Conservation (phyloP, 2,329 filamentous ascomycete species). For the Cryphonectria naterciae region DNA sequence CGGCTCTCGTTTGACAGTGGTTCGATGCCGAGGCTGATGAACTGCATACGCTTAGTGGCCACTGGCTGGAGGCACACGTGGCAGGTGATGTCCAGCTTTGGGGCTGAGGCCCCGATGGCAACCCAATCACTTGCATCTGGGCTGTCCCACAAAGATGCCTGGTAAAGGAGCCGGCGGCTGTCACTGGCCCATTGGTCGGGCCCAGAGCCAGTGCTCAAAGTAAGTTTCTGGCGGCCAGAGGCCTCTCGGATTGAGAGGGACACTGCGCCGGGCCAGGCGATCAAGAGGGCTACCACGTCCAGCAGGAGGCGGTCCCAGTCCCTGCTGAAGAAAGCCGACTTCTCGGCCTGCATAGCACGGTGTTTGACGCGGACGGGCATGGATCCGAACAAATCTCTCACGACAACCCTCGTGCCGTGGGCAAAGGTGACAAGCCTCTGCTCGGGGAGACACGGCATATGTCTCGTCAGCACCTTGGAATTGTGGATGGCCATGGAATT, state of each 20-base stretch:
- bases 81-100: conserved; percentile 66
- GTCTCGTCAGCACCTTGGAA: conserved; percentile 65
- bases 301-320: conserved; percentile 69
- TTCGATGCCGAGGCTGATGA: conserved; percentile 76
- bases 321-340: conserved; percentile 57
- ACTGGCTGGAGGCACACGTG: conserved; percentile 72
- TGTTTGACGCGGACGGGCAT: conserved; percentile 92
- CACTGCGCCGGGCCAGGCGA: conserved; percentile 66
- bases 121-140: conserved; percentile 67
- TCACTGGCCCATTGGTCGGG: conserved; percentile 16
- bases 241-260: conserved; percentile 63
- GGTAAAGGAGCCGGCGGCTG: conserved; percentile 57
- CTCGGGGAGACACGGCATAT: conserved; percentile 62
- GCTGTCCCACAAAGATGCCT: conserved; percentile 65
- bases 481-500: conserved; percentile 73
- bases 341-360: conserved; percentile 60
- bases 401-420: conserved; percentile 76
- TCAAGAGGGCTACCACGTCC: conserved; percentile 64
- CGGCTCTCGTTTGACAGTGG: conserved; percentile 62
- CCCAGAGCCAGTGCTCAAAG: conserved; percentile 35
- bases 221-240: conserved; percentile 41
- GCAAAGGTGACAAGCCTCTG: conserved; percentile 58
- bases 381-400: conserved; percentile 83
- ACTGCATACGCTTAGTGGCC: conserved; percentile 75
- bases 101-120: conserved; percentile 67